phyloP scores from a whole-genome alignment of 176 grass and related monocot species.

The Raddia guianensis region DNA sequence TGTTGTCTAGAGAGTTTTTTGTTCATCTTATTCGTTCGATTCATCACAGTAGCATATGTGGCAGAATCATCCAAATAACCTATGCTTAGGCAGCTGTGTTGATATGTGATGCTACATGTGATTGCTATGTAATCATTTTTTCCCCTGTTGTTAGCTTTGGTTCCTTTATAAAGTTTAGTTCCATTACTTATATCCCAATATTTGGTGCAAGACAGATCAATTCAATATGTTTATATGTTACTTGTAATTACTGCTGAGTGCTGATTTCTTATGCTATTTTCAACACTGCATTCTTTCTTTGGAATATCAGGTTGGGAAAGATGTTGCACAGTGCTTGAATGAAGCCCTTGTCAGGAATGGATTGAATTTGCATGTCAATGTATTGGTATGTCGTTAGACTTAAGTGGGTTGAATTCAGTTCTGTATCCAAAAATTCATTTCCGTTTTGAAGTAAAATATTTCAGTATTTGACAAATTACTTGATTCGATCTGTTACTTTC shows the following conservation, averaged over 20 bases:
- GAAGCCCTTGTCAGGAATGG: constrained; percentile 77
- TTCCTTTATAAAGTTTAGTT: not conserved
- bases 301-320: constrained; percentile 62
- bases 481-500: not conserved
- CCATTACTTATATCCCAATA: not conserved
- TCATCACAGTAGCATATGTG: not conserved
- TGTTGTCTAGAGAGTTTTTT: not conserved
- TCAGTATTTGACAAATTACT: not conserved
- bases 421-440: not conserved
- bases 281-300: constrained; percentile 11
- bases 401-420: not conserved
- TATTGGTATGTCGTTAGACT: constrained; percentile 62
- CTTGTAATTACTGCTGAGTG: not conserved
- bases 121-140: not conserved
- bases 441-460: not conserved
- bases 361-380: constrained; percentile 69
- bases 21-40: not conserved
- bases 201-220: not conserved
- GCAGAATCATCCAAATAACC: not conserved
- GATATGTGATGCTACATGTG: not conserved
- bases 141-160: not conserved
- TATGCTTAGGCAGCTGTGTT: not conserved
- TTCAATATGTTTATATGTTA: not conserved
- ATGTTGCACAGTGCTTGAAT: constrained; percentile 81
- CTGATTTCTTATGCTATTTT: constrained; percentile 1